These are phyloP conservation scores for Phytophthora ramorum DNA, from an alignment of 352 stramenopile genomes.

Conservation along the genomic window DNA sequence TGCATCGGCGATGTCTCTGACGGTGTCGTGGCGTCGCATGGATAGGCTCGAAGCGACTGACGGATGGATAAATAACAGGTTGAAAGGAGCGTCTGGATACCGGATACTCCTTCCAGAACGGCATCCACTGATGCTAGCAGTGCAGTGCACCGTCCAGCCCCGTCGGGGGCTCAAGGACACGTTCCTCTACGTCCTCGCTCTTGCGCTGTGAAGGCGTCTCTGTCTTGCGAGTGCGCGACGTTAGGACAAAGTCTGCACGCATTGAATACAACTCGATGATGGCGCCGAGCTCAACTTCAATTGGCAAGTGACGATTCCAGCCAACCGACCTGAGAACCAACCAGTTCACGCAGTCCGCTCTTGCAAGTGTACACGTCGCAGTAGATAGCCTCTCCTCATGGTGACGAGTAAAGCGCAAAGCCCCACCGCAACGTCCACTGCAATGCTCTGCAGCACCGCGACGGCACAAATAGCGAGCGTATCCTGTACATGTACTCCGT, in stretches of 20 bases:
- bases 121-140: too few species aligned
- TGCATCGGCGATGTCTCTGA: constrained; percentile 22
- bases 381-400: background rate
- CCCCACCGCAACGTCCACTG: constrained; percentile 6
- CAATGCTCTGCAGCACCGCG: constrained; percentile 18
- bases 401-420: constrained; percentile 1
- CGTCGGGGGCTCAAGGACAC: constrained; percentile 14
- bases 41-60: constrained; percentile 34
- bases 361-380: background rate
- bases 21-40: constrained; percentile 24
- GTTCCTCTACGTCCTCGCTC: constrained; percentile 28
- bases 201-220: constrained; percentile 13
- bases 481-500: constrained; percentile 2
- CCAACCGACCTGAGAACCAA: background rate
- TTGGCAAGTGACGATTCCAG: background rate
- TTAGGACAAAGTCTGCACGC: constrained; percentile 11
- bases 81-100: too few species aligned
- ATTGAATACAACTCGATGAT: constrained; percentile 32
- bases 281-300: constrained; percentile 10
- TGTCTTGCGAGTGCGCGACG: constrained; percentile 16
- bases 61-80: constrained; percentile 18
- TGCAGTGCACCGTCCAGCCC: constrained; percentile 11
- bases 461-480: background rate
- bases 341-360: constrained; percentile 1
- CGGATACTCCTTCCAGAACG: too few species aligned